These are phyloP conservation scores for Tetrapyrgos nigripes DNA, from an alignment of 1,284 basidiomycete genomes.

Conservation along the genomic window DNA sequence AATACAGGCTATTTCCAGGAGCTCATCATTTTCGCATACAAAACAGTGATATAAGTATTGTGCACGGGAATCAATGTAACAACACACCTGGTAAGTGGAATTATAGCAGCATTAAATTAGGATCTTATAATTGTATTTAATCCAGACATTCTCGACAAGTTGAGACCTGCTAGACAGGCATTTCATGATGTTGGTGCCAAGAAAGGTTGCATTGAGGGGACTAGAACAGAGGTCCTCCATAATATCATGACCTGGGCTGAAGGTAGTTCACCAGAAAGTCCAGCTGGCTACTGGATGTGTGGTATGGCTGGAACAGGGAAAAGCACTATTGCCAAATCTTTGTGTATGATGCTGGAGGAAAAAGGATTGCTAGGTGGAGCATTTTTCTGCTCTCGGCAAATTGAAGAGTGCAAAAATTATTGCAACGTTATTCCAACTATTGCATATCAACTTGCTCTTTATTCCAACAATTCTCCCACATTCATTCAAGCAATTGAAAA, in stretches of 20 bases:
- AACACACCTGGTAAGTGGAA: too few relatives aligned
- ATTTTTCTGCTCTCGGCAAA: constrained; percentile 7
- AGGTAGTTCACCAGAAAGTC: background rate
- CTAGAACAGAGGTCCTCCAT: background rate
- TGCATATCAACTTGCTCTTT: constrained; percentile 3
- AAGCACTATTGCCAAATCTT: constrained; percentile 1
- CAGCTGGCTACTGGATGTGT: background rate
- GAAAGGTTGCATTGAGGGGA: constrained; percentile 13
- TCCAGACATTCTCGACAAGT: background rate
- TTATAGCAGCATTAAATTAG: too few relatives aligned
- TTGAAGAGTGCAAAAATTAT: background rate
- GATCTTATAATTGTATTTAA: background rate
- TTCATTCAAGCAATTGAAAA: background rate
- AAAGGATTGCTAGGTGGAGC: constrained; percentile 2
- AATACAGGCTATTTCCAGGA: too few relatives aligned
- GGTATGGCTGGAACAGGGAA: background rate
- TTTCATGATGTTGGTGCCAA: too few relatives aligned
- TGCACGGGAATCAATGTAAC: too few relatives aligned
- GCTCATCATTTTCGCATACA: too few relatives aligned
- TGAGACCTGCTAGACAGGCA: background rate
- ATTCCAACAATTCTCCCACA: background rate
- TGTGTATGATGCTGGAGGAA: background rate
- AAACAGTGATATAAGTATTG: too few relatives aligned
- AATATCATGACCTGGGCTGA: background rate
- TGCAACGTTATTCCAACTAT: constrained; percentile 4